Evolutionary conservation across 345 rosid species (phyloP), one percentile per base, ranked within the genome.

Genomic region (Microcos paniculata): DNA sequence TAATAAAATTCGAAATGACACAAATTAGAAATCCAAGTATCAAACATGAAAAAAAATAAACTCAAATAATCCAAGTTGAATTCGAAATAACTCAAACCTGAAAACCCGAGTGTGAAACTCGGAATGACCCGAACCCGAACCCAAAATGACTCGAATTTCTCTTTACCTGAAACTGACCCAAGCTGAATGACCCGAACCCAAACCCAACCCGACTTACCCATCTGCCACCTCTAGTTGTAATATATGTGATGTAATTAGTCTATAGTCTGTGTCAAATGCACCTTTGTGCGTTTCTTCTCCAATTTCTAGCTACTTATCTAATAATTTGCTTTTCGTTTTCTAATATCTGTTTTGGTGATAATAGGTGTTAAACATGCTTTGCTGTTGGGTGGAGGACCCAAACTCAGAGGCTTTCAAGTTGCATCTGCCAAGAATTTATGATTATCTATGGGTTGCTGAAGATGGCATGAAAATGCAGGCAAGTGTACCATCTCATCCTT

Each of bases 381-480:
- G 97, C 83, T 94, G 98, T 80, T 94, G 99, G 99, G 95, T 89
- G 76, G 99, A 96, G 80, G 97, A 96, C 79, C 97, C 96, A 76
- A 92, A 92, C 72, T 94, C 99, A 63, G 97, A 94, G 81, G 94
- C 98, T 80, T 96, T 92, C 80, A 94, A 96, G 74, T 80, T 88
- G 82, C 99, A 96, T 80, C 85, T 96, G 78, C 94, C 97, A 66
- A 87, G 99, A 84, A 73, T 96, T 69, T 33, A 88, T 78, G 99
- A 96, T 81, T 94, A 84, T 79, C 85, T 96, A 51, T 96, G 99
- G 99, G 5, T 94, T 76, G 98, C 99, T 70, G 98, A 96, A 89
- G 99, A 96, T 88, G 99, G 99, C 79, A 92, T 94, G 99, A 96
- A 96, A 91, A 90, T 96, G 97, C 97, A 94, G 99, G 98, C 90